Evolutionary conservation across 2,329 filamentous ascomycete genomes (phyloP), one percentile per base, ranked within the genome.

Genomic region (Chaetomium sp.): DNA sequence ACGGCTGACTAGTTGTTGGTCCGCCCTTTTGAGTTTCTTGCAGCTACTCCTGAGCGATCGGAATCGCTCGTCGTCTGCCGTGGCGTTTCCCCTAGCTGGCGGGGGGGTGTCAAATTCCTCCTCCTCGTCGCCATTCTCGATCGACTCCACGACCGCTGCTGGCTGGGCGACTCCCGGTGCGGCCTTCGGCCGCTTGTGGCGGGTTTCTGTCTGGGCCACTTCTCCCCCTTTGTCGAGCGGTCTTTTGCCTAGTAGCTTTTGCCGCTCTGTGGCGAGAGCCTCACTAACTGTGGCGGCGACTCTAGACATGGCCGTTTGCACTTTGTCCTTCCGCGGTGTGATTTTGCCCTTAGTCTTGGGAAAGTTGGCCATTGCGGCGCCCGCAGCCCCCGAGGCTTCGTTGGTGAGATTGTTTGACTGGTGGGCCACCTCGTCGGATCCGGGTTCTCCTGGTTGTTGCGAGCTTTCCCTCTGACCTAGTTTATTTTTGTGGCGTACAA

Each of bases 111-210:
- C 7, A 5, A 27, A 9, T 5, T 7, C 9, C 10, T 54, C 47
- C 1, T 50, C 41, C 35, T 53, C 41, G 36, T 53, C 54, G 32
- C 44, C 49, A 27, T 38, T 36, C 51, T 54, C 55, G 41, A 49
- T 32, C 12, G 40, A 44, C 12, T 50, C 34, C 32, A 51, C 41
- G 43, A 36, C 27, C 11, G 33, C 19, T 5, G 36, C 9, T 37
- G 46, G 12, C 2, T 34, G 14, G 9, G n/a, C n/a, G 2, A 35
- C 44, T 2, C 10, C 33, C 36, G 27, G 27, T 11, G 10, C 37
- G 5, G 48, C 35, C 35, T 42, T 56, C n/a, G 41, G 54, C 9
- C 53, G 53, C 57, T 56, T 56, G 7, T 32, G 10, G 6, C 34
- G 35, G 8, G 2, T 6, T 2, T 44, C 41, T 1, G 7, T n/a